Base-by-base conservation (phyloP, 2,329 filamentous ascomycete genomes). In the Fusarium bulbicola region DNA sequence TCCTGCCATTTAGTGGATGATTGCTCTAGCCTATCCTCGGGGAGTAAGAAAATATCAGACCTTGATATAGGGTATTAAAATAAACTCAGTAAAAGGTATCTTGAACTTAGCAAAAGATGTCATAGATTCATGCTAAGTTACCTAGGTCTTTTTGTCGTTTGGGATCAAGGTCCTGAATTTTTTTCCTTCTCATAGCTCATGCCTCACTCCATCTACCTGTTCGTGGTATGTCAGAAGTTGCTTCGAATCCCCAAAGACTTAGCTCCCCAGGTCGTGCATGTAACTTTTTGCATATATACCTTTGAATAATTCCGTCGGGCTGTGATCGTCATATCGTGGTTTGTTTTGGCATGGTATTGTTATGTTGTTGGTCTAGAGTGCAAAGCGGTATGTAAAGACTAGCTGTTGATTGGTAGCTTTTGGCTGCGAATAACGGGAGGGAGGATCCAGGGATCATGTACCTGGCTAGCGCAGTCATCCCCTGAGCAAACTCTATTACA, bases 401-500 rank as follows among this genome's bases (percentile, higher is more conserved):
- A 18, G 15, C 8, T 24, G 40, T 43, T 61, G 49, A 74, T 73
- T 74, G 70, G 71, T 30, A 26, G 34, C 15, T 36, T 20, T 14
- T 37, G 43, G 46, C 15, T 53, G 43, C 43, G 45, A 39, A 39
- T 32, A 36, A n/a, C 34, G 24, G 21, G 58, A 45, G 24, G 21
- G 58, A 45, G 16, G 37, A 37, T 28, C 54, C 66, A 59, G 62
- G 61, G 70, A 47, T 20, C 8, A 28, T 12, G 61, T 73, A 11
- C 70, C 70, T 74, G 66, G 56, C 71, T 74, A 73, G 49, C 49
- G 70, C 66, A 67, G 53, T 54, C 21, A 32, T 34, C 58, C 63
- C 53, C 64, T 69, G 26, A 53, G 58, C 32, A 67, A 63, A 58
- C 54, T 67, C 42, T 67, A 56, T 53, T 45, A 16, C 45, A 66